Evolutionary conservation across 805 yeast genomes (phyloP), one percentile per base, ranked within the genome.

Genomic region (Yueomyces sp.): DNA sequence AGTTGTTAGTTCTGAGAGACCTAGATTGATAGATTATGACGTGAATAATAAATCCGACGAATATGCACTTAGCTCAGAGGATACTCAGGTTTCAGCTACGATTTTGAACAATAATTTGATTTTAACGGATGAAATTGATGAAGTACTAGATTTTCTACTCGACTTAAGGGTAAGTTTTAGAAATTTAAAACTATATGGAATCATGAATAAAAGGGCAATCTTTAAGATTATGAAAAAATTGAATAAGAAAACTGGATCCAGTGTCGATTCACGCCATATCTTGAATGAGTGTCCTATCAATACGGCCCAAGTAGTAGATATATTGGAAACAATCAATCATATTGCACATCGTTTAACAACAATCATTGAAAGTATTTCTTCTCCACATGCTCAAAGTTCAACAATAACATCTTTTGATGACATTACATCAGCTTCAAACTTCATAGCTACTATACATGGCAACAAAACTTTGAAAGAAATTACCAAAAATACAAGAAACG

Each of bases 111-210:
- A 34, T 34, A 34, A 34, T 34, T 34, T 34, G 37, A 6, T 9
- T 5, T 11, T 34, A 9, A 5, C n/a, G 26, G 37, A 34, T 11
- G 37, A 34, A 34, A 34, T 34, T 11, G 37, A 34, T 11, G 37
- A 34, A 11, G 26, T 34, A 11, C n/a, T 34, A 11, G n/a, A 34
- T 34, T 34, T 34, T n/a, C 37, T 34, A 19, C n/a, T 34, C 26
- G 37, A 34, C n/a, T 19, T 34, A 34, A 34, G 37, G n/a, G 5
- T 34, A 5, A 34, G n/a, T 34, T 34, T 9, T n/a, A 34, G 37
- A n/a, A 87, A 87, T 61, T 68, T 88, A 57, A 87, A 85, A 60
- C 90, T 96, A 95, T 88, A 76, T 60, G 94, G 94, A 28, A 96
- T 90, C 56, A 74, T 88, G 53, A 88, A 88, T 67, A 85, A 82